Evolutionary conservation across 306 rosid species (phyloP), one percentile per base, ranked within the genome.

Genomic region (Vachellia collinsii): DNA sequence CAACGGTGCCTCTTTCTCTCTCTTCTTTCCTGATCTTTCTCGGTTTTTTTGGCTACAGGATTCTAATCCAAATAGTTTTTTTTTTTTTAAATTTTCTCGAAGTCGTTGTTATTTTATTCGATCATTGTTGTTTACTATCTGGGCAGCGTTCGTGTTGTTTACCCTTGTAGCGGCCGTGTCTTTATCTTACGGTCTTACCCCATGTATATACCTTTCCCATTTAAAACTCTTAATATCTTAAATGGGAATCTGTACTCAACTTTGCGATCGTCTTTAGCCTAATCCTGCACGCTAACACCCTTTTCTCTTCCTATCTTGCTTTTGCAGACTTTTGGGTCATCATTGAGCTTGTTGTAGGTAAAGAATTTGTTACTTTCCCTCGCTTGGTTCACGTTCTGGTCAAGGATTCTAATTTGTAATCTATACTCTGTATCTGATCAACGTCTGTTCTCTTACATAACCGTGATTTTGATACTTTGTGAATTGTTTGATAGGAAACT

Each of bases 281-380:
- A 85, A 66, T 80, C 86, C 63, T 79, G 82, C 85, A 92, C 91
- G 97, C 93, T 80, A 91, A 85, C 88, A 29, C 77, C 74, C 34
- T 42, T 80, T 77, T 9, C 62, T 56, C 11, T 47, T 46, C 86
- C 85, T 82, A 77, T 92, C 89, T 86, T 86, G 3, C 59, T 19
- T 22, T 85, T 82, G 77, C 88, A 83, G 89, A 75, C 75, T 88
- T 78, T 85, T 74, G 85, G 85, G 84, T 82, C 83, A 48, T 78
- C 86, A 43, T 69, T 79, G 85, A 81, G 77, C 36, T 81, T 86
- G 54, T 81, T 85, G 69, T 44, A 74, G 95, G 97, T 94, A 74
- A 86, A 51, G 61, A 74, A 68, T 72, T 76, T 62, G 17, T 76
- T 8, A 17, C 58, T 38, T 84, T 50, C 23, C 38, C 61, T 9